These are phyloP conservation scores for Fusarium veterinarium DNA, from an alignment of 2,329 filamentous ascomycete species.

Conservation along the genomic window DNA sequence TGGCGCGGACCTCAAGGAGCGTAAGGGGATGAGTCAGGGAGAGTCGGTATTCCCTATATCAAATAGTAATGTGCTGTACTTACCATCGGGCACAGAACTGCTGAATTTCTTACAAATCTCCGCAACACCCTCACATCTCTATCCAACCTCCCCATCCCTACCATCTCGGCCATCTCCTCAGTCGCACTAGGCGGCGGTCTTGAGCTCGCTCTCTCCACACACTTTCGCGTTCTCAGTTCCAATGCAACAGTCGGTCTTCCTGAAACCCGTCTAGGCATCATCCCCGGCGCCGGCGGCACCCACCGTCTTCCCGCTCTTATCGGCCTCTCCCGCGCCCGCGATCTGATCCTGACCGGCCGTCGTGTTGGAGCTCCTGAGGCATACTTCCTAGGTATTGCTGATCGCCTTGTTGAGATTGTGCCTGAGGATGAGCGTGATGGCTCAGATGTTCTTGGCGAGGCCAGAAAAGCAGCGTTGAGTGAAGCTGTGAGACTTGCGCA, in stretches of 20 bases:
- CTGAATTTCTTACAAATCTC: constrained; percentile 80
- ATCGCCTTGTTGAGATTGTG: constrained; percentile 86
- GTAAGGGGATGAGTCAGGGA: constrained; percentile 77
- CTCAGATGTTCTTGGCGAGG: constrained; percentile 62
- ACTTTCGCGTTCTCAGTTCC: constrained; percentile 87
- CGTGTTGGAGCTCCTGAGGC: constrained; percentile 85
- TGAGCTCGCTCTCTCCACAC: constrained; percentile 89
- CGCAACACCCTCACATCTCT: constrained; percentile 80
- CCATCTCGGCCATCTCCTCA: constrained; percentile 87
- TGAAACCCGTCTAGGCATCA: constrained; percentile 92
- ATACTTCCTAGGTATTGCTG: constrained; percentile 90
- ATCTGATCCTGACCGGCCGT: constrained; percentile 91
- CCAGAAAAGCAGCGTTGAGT: constrained; percentile 75
- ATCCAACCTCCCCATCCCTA: constrained; percentile 83
- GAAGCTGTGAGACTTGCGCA: constrained; percentile 82
- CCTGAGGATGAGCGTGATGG: constrained; percentile 62
- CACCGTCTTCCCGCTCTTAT: constrained; percentile 86
- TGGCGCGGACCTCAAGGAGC: constrained; percentile 93
- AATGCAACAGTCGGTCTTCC: constrained; percentile 84
- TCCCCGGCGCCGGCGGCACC: constrained; percentile 94
- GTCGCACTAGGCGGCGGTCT: constrained; percentile 92
- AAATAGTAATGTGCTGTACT: background rate
- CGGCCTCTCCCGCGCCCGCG: constrained; percentile 83
- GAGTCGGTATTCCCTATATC: constrained; percentile 68
- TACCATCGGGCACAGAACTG: constrained; percentile 66